phyloP scores from a whole-genome alignment of 371 early-diverging fungal genomes.

The Syncephalastrum contaminatum region DNA sequence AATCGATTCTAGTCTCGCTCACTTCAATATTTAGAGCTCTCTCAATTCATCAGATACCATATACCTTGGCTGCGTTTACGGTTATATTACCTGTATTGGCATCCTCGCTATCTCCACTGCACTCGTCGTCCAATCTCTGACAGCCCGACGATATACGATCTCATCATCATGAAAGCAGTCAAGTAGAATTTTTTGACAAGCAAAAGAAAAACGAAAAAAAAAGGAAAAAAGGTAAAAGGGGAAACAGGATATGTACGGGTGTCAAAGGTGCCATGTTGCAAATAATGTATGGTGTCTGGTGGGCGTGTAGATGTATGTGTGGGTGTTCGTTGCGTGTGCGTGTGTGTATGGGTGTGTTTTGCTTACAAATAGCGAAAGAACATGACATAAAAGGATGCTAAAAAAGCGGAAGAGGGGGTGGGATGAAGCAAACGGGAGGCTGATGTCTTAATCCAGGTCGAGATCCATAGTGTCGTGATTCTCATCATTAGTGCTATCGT shows the following conservation, averaged over 20 bases:
- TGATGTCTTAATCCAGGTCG: conserved; percentile 19
- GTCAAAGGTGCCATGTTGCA: too few species aligned
- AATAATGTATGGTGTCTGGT: too few species aligned
- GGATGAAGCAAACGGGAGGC: background rate
- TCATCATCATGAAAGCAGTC: too few species aligned
- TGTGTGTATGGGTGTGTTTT: too few species aligned
- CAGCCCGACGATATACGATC: conserved; percentile 10
- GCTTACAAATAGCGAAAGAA: too few species aligned
- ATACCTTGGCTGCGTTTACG: conserved; percentile 50
- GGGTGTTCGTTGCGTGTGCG: background rate
- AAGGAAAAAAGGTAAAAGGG: too few species aligned
- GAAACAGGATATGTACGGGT: too few species aligned
- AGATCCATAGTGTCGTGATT: conserved; percentile 18
- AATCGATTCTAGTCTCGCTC: background rate
- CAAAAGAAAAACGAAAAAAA: too few species aligned
- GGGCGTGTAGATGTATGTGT: background rate
- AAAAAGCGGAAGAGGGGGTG: too few species aligned
- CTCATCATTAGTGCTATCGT: conserved; percentile 10
- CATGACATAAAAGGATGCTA: too few species aligned
- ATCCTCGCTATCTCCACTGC: conserved; percentile 40
- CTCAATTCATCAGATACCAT: conserved; percentile 45
- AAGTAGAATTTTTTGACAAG: too few species aligned
- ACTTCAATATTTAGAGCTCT: conserved; percentile 33
- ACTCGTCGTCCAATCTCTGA: conserved; percentile 29
- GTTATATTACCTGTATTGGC: conserved; percentile 40